Evolutionary conservation across 1,284 basidiomycete species (phyloP), one percentile per base, ranked within the genome.

Genomic region (Moesziomyces parantarcticus): DNA sequence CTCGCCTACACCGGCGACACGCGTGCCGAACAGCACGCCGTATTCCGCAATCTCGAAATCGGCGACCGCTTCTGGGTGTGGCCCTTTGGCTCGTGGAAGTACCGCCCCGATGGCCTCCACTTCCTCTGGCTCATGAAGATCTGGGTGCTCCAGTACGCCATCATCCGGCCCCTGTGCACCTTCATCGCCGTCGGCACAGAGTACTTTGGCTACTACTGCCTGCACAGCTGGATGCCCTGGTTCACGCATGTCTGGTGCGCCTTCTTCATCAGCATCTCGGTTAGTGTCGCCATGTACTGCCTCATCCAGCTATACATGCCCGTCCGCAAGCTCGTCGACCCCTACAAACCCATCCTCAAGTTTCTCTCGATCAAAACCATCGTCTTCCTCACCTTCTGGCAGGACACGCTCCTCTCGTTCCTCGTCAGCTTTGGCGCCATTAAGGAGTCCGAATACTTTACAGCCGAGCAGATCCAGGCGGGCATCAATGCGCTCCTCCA

Each of bases 351-450:
- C 2, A 81, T 92, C 18, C 84, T 92, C 43, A 92, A 92, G 78
- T 78, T 75, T 41, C 57, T 91, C 76, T 87, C 90, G 8, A 86
- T 91, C 80, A 92, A 92, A 80, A 88, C 90, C 56, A 89, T 91
- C 59, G 90, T 92, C 0, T 92, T 92, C 80, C 85, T 92, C 40
- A 91, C 90, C 14, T 92, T 92, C 78, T 92, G 91, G 91, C 91
- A 92, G 82, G 88, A 89, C 10, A 89, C 88, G 0, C 85, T 89
- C 43, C 86, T 92, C 18, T 88, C 88, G 3, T 67, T 89, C 6
- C 86, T 92, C n/a, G 87, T 86, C 41, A 86, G 88, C 83, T 85
- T 90, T 53, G 87, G 87, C 1, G 86, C 90, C 3, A 88, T 92
- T 70, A 91, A 91, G 84, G 87, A 88, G 78, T 65, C 75, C 20